Evolutionary conservation across 257 asterid genomes (phyloP), one percentile per base, ranked within the genome.

Genomic region (Misopates orontium): DNA sequence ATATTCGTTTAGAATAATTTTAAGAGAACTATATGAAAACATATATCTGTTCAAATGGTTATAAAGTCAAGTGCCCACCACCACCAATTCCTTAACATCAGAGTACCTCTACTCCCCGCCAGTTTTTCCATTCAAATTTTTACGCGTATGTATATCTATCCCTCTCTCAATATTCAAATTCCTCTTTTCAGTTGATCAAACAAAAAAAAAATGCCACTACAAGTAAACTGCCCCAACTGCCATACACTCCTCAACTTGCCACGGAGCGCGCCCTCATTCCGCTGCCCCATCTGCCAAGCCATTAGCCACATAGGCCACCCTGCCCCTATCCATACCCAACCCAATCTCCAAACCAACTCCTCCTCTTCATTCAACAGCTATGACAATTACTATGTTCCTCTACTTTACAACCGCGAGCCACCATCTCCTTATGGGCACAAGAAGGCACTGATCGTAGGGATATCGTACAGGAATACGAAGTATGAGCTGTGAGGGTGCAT

Each of bases 361-460:
- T 50, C 73, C 18, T 10, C 14, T 16, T 48, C 76, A 18, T 32
- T 18, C 69, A 68, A 44, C 65, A 39, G 57, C 41, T 50, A 56
- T 70, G 67, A 63, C 57, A 59, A 71, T 67, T 62, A 79, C 66
- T 68, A 45, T 64, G 74, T 68, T n/a, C 84, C 62, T 23, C 83
- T 72, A 10, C 78, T 55, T 12, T 77, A 73, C 79, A 56, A 70
- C 71, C 82, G 77, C 61, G 71, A 72, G 28, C 83, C 87, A n/a
- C 50, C 72, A 0, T 74, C 76, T 75, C 71, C 16, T 16, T 77
- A 71, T 13, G 95, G 96, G 23, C 82, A 87, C 62, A 93, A 90
- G 82, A 85, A 80, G 55, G 99, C 99, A 10, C 86, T 90, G 82
- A 90, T 93, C 56, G 57, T 83, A 4, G 97, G 98, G 66, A 87